A percentile compares a stretch with the other conserved stretches of the same genome.
Conservation (phyloP, 2,329 filamentous ascomycete species). For the Tolypocladium paradoxum region DNA sequence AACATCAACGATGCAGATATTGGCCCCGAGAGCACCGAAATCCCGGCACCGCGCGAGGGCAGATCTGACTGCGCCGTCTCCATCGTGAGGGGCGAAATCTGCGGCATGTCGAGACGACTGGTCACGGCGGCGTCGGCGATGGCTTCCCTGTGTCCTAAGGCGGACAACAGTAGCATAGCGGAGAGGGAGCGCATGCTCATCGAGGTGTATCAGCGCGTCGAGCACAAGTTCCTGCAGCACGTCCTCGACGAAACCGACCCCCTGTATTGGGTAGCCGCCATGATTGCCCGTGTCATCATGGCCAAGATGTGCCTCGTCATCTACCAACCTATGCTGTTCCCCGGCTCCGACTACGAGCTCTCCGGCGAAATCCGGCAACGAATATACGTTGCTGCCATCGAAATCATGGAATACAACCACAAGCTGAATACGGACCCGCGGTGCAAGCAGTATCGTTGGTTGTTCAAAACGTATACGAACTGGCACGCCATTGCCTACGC, state of each 20-base stretch:
- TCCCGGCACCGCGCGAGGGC: constrained; percentile 35
- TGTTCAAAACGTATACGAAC: constrained; percentile 39
- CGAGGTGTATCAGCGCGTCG: constrained; percentile 40
- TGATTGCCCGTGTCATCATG: constrained; percentile 59
- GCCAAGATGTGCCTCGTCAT: constrained; percentile 70
- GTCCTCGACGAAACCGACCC: constrained; percentile 37
- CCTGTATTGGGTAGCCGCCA: constrained; percentile 58
- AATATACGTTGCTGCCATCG: constrained; percentile 60
- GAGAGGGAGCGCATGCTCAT: constrained; percentile 36
- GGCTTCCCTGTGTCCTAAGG: constrained; percentile 17
- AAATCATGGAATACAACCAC: constrained; percentile 60
- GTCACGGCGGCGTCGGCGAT: constrained; percentile 22
- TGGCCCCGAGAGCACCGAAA: constrained; percentile 32
- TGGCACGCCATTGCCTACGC: constrained; percentile 41
- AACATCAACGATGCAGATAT: constrained; percentile 42
- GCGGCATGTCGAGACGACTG: constrained; percentile 25
- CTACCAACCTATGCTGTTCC: constrained; percentile 61
- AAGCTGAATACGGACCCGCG: constrained; percentile 50
- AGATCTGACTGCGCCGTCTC: constrained; percentile 40
- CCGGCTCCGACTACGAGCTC: constrained; percentile 43
- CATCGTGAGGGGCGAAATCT: constrained; percentile 42
- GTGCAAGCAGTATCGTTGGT: constrained; percentile 35
- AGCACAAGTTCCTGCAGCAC: constrained; percentile 42
- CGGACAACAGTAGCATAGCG: constrained; percentile 17
- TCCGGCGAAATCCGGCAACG: constrained; percentile 55